Evolutionary conservation across 371 early-diverging fungal genomes (phyloP).

Genomic region (Mortierella sp.): DNA sequence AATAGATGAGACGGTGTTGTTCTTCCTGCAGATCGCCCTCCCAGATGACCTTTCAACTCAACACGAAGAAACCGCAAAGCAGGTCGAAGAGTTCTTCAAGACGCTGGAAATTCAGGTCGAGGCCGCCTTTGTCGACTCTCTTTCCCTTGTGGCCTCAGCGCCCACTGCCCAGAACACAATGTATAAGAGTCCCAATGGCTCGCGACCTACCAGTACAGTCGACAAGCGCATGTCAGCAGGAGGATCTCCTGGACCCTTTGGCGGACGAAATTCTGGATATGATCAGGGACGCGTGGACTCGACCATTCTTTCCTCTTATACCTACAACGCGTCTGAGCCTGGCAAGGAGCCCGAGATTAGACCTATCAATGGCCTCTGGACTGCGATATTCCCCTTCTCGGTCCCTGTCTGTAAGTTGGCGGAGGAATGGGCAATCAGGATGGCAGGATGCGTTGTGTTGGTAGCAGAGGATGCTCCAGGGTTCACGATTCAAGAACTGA

Average conservation of each 20-base stretch:
- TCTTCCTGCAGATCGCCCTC: conserved; percentile 53
- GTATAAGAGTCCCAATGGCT: conserved; percentile 34
- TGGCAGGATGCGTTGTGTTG: not conserved
- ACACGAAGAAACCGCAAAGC: conserved; percentile 47
- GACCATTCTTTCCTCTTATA: conserved; percentile 68
- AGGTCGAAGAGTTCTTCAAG: conserved; percentile 61
- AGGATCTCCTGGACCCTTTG: conserved; percentile 38
- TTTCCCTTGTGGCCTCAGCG: conserved; percentile 32
- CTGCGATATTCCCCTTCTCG: conserved; percentile 68
- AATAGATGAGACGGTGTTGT: conserved; percentile 51
- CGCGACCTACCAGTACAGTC: conserved; percentile 31
- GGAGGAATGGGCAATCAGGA: not conserved
- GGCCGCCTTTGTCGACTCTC: conserved; percentile 65
- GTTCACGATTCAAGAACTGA: not conserved
- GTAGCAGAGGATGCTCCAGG: not conserved
- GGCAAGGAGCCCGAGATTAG: conserved; percentile 64
- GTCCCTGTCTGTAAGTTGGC: conserved; percentile 71
- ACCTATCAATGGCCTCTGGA: conserved; percentile 64
- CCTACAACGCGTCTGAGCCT: conserved; percentile 65
- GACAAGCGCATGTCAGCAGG: conserved; percentile 33
- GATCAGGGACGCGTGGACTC: conserved; percentile 54
- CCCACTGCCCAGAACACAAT: conserved; percentile 18
- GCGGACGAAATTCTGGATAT: conserved; percentile 20
- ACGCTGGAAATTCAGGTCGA: conserved; percentile 73
- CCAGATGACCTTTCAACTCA: conserved; percentile 54